Evolutionary conservation across 1,284 basidiomycete species (phyloP).

Genomic region (Puccinia sorghi): DNA sequence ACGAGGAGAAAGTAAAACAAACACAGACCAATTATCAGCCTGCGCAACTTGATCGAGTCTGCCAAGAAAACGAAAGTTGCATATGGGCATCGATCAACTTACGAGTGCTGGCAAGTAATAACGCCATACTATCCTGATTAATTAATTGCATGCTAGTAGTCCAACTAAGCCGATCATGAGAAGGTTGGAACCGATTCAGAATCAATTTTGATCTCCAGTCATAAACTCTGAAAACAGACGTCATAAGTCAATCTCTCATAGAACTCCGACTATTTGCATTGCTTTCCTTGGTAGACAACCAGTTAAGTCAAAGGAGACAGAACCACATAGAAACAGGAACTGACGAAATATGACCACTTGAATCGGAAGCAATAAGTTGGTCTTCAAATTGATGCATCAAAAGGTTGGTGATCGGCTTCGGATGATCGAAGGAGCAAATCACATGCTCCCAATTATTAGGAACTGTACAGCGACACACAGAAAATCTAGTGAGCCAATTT

Average conservation of each 20-base stretch:
- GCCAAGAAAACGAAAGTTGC: neutral
- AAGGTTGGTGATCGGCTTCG: constrained; percentile 10
- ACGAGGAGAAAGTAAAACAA: neutral
- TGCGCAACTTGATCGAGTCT: neutral
- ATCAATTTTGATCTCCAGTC: constrained; percentile 30
- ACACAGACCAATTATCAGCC: neutral
- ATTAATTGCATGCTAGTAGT: constrained; percentile 44
- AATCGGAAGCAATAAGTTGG: constrained; percentile 38
- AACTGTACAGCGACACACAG: neutral
- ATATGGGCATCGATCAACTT: neutral
- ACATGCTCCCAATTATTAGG: constrained; percentile 23
- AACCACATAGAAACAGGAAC: neutral
- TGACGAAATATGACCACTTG: constrained; percentile 26
- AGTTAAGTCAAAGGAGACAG: neutral
- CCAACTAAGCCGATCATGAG: constrained; percentile 9
- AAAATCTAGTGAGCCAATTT: too few relatives aligned
- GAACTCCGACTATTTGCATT: neutral
- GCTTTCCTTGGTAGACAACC: neutral
- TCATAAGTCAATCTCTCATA: neutral
- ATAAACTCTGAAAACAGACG: constrained; percentile 16
- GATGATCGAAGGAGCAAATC: constrained; percentile 19
- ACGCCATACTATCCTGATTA: constrained; percentile 42
- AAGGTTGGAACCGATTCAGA: constrained; percentile 42
- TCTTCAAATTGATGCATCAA: constrained; percentile 50
- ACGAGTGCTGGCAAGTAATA: constrained; percentile 42